These are phyloP conservation scores for Echinosophora koreensis DNA, from an alignment of 306 rosid genomes.

Conservation along the genomic window DNA sequence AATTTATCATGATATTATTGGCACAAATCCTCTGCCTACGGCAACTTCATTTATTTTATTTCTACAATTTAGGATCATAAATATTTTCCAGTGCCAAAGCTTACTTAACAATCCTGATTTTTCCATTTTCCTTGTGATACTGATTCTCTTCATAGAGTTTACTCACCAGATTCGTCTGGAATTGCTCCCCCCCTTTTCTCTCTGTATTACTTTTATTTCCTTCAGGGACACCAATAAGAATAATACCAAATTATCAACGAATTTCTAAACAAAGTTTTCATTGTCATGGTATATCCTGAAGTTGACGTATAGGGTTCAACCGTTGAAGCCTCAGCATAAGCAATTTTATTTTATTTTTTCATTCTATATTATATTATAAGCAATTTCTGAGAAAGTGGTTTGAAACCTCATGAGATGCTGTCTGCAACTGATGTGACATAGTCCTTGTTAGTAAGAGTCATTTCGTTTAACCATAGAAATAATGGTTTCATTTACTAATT, in stretches of 20 bases:
- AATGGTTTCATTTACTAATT: not conserved
- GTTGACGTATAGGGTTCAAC: constrained; percentile 20
- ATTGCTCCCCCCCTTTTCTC: not conserved
- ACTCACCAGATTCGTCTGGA: not conserved
- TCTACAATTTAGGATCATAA: constrained; percentile 7
- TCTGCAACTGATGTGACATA: not conserved
- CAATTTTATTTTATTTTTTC: not conserved
- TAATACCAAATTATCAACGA: not conserved
- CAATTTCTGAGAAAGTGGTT: not conserved
- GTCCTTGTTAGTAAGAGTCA: constrained; percentile 28
- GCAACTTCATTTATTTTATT: not conserved
- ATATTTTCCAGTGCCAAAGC: not conserved
- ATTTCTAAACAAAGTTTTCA: constrained; percentile 14
- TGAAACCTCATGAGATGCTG: constrained; percentile 6
- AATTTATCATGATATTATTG: not conserved
- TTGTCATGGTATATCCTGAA: constrained; percentile 9
- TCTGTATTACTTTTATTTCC: too few species aligned
- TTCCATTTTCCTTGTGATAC: not conserved
- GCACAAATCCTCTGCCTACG: constrained; percentile 11
- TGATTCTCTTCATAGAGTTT: not conserved
- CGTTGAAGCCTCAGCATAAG: not conserved
- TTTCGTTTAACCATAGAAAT: not conserved
- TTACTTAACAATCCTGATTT: not conserved
- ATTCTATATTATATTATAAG: not conserved
- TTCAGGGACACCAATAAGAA: constrained; percentile 12